Evolutionary conservation across 331 rosid species (phyloP).

Genomic region (Stylosanthes scabra): DNA sequence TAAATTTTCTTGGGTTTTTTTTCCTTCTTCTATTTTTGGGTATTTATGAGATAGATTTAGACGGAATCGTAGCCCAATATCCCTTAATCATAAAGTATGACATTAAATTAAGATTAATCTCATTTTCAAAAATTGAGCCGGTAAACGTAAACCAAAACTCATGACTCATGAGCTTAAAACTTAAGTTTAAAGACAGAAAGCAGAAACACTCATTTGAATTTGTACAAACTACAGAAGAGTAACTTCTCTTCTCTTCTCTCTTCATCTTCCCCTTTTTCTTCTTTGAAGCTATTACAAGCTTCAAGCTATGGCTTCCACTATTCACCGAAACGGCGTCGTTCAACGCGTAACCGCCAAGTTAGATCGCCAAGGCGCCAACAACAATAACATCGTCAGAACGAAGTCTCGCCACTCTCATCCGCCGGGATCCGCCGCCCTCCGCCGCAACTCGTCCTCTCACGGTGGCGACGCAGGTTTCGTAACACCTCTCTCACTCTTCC

Average conservation of each 20-base stretch:
- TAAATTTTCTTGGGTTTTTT: too few species aligned
- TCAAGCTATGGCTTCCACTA: slow-evolving; percentile 47
- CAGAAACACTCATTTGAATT: background rate
- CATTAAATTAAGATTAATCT: too few species aligned
- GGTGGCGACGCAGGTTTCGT: background rate
- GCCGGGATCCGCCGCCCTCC: slow-evolving; percentile 57
- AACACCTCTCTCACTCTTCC: background rate
- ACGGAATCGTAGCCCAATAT: too few species aligned
- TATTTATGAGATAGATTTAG: too few species aligned
- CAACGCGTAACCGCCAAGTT: slow-evolving; percentile 44
- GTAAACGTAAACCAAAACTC: too few species aligned
- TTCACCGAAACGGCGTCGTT: slow-evolving; percentile 48
- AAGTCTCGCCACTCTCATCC: slow-evolving; percentile 35
- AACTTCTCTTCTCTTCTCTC: background rate
- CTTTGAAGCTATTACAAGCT: background rate
- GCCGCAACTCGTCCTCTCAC: slow-evolving; percentile 48
- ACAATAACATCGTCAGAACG: slow-evolving; percentile 33
- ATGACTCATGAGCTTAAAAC: too few species aligned
- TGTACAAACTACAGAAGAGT: background rate
- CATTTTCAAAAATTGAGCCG: too few species aligned
- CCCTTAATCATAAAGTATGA: too few species aligned
- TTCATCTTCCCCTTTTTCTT: background rate
- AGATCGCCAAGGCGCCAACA: slow-evolving; percentile 54
- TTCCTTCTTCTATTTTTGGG: too few species aligned
- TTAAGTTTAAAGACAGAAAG: too few species aligned